phyloP scores from a whole-genome alignment of 305 asterid species.

The Caryopteris hybrid region DNA sequence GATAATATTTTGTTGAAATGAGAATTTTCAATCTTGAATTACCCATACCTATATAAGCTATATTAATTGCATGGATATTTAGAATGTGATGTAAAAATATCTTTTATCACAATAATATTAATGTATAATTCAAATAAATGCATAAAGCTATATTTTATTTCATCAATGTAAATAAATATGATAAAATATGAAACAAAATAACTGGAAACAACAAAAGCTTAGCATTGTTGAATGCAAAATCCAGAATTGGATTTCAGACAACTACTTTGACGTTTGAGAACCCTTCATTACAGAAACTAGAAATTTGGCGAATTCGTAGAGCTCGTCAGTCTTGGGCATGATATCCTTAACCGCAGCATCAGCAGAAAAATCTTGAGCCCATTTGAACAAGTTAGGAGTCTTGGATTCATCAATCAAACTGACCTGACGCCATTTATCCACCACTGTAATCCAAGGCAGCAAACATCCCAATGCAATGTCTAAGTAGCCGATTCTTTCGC shows the following conservation, averaged over 20 bases:
- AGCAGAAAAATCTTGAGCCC: neutral
- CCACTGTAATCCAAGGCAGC: slow-evolving; percentile 30
- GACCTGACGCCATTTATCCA: slow-evolving; percentile 1
- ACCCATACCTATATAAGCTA: too few relatives aligned
- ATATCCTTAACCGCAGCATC: slow-evolving; percentile 1
- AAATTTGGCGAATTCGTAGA: neutral
- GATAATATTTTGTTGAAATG: too few relatives aligned
- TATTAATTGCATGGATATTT: too few relatives aligned
- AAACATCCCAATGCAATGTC: slow-evolving; percentile 47
- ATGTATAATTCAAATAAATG: too few relatives aligned
- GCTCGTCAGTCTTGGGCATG: slow-evolving; percentile 22
- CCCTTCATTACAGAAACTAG: neutral
- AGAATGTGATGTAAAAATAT: too few relatives aligned
- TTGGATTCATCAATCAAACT: slow-evolving; percentile 25
- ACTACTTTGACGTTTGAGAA: neutral
- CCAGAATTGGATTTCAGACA: neutral
- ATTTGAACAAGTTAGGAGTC: slow-evolving; percentile 7
- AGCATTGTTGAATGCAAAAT: neutral
- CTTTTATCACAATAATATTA: too few relatives aligned
- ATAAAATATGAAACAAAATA: too few relatives aligned
- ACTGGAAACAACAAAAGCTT: too few relatives aligned
- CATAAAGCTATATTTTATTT: too few relatives aligned
- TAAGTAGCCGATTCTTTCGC: slow-evolving; percentile 38
- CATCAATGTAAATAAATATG: too few relatives aligned
- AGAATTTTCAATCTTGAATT: too few relatives aligned